Evolutionary conservation across 2,329 filamentous ascomycete genomes (phyloP).

Genomic region (Talaromyces albobiverticillius): DNA sequence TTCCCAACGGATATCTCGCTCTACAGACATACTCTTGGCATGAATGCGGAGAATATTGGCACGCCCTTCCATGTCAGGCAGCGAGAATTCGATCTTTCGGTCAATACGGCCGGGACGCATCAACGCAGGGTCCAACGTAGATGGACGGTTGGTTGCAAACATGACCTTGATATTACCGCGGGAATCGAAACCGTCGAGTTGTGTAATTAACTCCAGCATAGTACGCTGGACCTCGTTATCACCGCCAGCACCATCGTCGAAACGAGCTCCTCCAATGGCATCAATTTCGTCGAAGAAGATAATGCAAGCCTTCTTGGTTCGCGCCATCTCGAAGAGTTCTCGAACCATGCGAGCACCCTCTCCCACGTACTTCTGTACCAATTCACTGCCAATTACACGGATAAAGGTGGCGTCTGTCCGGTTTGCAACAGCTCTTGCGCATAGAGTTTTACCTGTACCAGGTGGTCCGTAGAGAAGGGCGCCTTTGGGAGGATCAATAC

Average conservation of each 20-base stretch:
- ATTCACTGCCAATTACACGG: conserved; percentile 92
- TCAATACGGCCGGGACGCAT: conserved; percentile 98
- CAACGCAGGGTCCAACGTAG: conserved; percentile 90
- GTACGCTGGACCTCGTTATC: conserved; percentile 98
- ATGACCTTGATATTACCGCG: conserved; percentile 99
- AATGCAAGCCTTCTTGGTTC: conserved; percentile 99
- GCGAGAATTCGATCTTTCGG: conserved; percentile 96
- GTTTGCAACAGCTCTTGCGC: conserved; percentile 94
- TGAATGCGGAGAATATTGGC: conserved; percentile 98
- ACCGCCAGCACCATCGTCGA: conserved; percentile 92
- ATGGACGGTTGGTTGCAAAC: conserved; percentile 97
- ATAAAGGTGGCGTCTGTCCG: conserved; percentile 98
- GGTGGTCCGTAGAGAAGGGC: conserved; percentile 94
- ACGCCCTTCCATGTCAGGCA: conserved; percentile 93
- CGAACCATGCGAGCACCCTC: conserved; percentile 98
- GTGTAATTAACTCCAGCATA: conserved; percentile 96
- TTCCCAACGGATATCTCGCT: conserved; percentile 98
- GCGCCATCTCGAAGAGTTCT: conserved; percentile 98
- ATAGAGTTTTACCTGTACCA: conserved; percentile 98
- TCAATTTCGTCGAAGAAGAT: conserved; percentile 99
- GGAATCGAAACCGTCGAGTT: conserved; percentile 93
- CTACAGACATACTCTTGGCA: conserved; percentile 99
- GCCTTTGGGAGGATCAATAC: conserved; percentile 97
- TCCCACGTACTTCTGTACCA: conserved; percentile 98
- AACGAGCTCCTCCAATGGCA: conserved; percentile 90